Evolutionary conservation across 192 early-diverging fungal species (phyloP), one percentile per base, ranked within the genome.

Genomic region (Umbelopsis vinacea): DNA sequence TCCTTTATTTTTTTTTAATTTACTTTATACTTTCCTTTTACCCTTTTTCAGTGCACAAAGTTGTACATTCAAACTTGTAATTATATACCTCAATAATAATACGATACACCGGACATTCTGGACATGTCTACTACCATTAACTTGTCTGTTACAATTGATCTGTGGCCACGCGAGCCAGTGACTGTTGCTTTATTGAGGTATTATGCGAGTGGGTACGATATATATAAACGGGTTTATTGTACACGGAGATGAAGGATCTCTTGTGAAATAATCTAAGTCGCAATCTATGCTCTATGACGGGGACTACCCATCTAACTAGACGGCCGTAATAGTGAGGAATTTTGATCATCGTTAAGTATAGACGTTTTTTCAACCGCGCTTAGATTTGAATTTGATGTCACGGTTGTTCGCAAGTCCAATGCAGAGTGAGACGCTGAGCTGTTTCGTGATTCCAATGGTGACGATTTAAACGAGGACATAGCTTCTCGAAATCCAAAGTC

Each of bases 401-500:
- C 46, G 15, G 38, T 37, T 22, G 67, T 5, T 37, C 69, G 22
- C 33, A 80, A 48, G 35, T 76, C 79, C 7, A 80, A 40, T 26
- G 75, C 74, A 7, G 75, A 76, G n/a, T 74, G 77, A 33, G 77
- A 79, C 19, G 71, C 66, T 33, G 52, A 33, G 33, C 63, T 45
- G 4, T 52, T 52, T 7, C 29, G 40, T 19, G 46, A 55, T 21
- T 55, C 46, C 66, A 43, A 17, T 37, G 66, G 48, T 72, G 66
- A 46, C 0, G 71, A 63, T 26, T 71, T 53, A 35, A 81, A 81
- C 19, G 79, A 81, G 7, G 79, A 77, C 79, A 81, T 81, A 63
- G 79, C 79, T 52, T 81, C 79, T 48, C 79, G 76, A 26, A 81
- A 81, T 23, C 79, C 79, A 71, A 81, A 77, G 66, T 81, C 79